A percentile compares a stretch with the other conserved stretches of the same genome.
Conservation (phyloP, 371 early-diverging fungal genomes). For the Mycotypha africana region DNA sequence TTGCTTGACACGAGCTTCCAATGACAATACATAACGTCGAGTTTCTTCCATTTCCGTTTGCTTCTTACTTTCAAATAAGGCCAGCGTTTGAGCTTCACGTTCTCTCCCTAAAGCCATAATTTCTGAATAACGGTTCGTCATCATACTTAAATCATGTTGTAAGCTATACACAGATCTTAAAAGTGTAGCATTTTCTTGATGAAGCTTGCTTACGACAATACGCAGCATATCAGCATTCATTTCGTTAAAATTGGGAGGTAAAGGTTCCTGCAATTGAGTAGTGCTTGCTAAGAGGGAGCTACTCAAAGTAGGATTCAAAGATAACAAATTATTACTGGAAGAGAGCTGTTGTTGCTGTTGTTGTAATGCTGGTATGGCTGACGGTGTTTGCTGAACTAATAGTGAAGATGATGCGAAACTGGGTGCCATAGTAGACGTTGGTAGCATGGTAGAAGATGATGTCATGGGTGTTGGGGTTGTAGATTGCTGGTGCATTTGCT, state of each 20-base stretch:
- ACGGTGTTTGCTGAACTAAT: too few species aligned
- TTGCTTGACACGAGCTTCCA: conserved; percentile 17
- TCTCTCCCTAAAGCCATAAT: conserved; percentile 44
- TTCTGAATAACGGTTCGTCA: conserved; percentile 42
- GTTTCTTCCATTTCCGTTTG: conserved; percentile 52
- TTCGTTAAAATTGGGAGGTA: conserved; percentile 16
- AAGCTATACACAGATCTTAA: conserved; percentile 38
- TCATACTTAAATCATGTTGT: conserved; percentile 48
- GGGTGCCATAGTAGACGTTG: too few species aligned
- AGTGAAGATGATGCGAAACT: too few species aligned
- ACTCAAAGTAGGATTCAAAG: too few species aligned
- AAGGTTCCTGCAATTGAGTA: conserved; percentile 16
- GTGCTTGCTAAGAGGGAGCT: too few species aligned
- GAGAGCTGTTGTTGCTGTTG: too few species aligned
- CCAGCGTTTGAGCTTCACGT: conserved; percentile 43
- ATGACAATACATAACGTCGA: conserved; percentile 24
- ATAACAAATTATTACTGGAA: too few species aligned
- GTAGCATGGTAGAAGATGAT: too few species aligned
- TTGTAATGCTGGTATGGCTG: too few species aligned
- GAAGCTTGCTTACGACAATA: conserved; percentile 37
- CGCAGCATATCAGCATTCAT: conserved; percentile 20
- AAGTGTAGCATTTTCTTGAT: conserved; percentile 42
- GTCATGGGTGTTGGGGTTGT: too few species aligned
- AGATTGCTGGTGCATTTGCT: too few species aligned
- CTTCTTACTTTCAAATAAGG: conserved; percentile 43